These are phyloP conservation scores for Effrenium voratum DNA, from an alignment of 73 alveolate species.

Conservation along the genomic window DNA sequence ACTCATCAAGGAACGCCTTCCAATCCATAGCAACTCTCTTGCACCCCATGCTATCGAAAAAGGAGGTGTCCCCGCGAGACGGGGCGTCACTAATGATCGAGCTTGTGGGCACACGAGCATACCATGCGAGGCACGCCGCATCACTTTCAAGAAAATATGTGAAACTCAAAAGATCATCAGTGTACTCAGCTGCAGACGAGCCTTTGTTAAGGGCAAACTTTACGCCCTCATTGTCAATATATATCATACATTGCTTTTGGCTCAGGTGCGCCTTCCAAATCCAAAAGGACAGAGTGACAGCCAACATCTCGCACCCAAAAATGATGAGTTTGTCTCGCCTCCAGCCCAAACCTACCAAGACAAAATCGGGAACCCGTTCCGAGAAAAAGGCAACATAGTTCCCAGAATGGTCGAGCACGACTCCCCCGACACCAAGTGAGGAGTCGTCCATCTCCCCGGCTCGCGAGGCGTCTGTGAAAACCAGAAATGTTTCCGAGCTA, in stretches of 20 bases:
- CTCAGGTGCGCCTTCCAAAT: not conserved
- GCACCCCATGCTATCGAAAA: too few relatives aligned
- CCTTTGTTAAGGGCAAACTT: not conserved
- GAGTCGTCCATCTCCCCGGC: not conserved
- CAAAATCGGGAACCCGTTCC: not conserved
- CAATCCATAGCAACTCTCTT: too few relatives aligned
- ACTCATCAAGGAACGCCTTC: too few relatives aligned
- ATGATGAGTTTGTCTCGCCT: not conserved
- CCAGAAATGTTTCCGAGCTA: not conserved
- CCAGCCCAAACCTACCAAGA: not conserved
- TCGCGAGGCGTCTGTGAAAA: constrained; percentile 22
- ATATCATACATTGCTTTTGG: not conserved
- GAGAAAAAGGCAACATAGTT: not conserved
- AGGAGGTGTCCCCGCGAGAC: too few relatives aligned
- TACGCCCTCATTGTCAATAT: constrained; percentile 9
- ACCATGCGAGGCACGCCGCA: not conserved
- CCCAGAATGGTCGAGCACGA: not conserved
- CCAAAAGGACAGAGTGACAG: not conserved
- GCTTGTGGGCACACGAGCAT: constrained; percentile 25
- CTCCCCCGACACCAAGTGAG: constrained; percentile 1
- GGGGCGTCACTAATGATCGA: not conserved
- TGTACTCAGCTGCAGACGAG: not conserved
- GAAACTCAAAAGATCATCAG: not conserved
- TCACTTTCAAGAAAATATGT: not conserved
- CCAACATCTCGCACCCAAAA: not conserved